A percentile compares a stretch with the other conserved stretches of the same genome.
Conservation (phyloP, 2,329 filamentous ascomycete genomes). For the Exophiala xenobiotica region DNA sequence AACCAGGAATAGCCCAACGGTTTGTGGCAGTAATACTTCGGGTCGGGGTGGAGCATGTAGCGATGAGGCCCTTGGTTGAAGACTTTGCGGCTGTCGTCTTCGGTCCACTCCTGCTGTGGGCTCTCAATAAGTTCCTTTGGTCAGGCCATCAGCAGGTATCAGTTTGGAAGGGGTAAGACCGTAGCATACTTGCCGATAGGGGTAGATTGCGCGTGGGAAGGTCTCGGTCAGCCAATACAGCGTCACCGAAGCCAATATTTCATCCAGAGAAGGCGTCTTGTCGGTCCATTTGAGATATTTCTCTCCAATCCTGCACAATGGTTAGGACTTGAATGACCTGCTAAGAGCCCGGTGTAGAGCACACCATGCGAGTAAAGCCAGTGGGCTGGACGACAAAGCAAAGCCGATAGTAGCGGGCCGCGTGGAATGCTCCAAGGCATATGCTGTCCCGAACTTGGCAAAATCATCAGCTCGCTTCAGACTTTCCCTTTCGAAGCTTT, state of each 20-base stretch:
- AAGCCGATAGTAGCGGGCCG: conserved; percentile 58
- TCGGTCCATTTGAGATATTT: conserved; percentile 41
- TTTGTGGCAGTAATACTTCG: conserved; percentile 41
- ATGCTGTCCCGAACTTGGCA: conserved; percentile 46
- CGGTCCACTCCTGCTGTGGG: background rate
- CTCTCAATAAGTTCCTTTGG: too few relatives aligned
- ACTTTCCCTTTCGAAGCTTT: conserved; percentile 5
- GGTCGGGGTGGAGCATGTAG: conserved; percentile 21
- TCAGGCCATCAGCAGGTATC: too few relatives aligned
- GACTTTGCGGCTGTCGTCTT: conserved; percentile 20
- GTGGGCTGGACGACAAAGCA: conserved; percentile 52
- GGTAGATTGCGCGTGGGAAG: conserved; percentile 37
- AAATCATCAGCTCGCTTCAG: conserved; percentile 36
- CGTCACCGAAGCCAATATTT: conserved; percentile 37
- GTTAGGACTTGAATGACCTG: too few relatives aligned
- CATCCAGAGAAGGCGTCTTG: conserved; percentile 33
- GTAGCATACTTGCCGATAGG: conserved; percentile 31
- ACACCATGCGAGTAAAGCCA: conserved; percentile 57
- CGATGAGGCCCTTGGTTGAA: conserved; percentile 1
- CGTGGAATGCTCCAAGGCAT: conserved; percentile 55
- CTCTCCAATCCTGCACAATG: conserved; percentile 43
- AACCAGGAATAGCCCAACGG: conserved; percentile 51
- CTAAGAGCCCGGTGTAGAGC: background rate
- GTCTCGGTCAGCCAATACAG: conserved; percentile 43
- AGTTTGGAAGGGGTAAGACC: too few relatives aligned